Percentiles rank a stretch among this genome's conserved stretches.
Evolutionary conservation across 1,284 basidiomycete genomes (phyloP).

Genomic region (Pholiota adiposa): DNA sequence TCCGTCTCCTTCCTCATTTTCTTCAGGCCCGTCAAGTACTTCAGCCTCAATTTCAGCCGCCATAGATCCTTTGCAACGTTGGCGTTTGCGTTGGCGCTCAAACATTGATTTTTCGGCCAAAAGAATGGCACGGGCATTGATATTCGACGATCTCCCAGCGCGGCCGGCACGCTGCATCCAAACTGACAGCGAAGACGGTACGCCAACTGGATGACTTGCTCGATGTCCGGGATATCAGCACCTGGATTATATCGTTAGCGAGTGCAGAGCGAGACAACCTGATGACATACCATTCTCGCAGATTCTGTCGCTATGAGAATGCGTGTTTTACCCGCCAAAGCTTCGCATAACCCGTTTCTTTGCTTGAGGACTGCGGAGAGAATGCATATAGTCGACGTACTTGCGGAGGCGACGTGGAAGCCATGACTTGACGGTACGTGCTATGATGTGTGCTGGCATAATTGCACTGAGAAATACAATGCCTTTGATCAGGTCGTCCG

Average conservation of each 20-base stretch:
- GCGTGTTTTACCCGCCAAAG: conserved; percentile 27
- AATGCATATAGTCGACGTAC: not conserved
- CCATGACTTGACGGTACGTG: conserved; percentile 1
- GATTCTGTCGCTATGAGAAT: conserved; percentile 37
- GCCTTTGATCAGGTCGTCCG: too few species aligned
- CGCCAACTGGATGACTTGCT: conserved; percentile 33
- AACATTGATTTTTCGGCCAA: conserved; percentile 35
- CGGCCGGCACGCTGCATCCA: conserved; percentile 37
- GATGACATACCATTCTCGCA: conserved; percentile 35
- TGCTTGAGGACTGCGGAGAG: not conserved
- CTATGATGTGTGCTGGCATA: too few species aligned
- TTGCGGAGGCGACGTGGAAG: conserved; percentile 6
- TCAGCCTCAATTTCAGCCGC: too few species aligned
- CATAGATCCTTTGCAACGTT: too few species aligned
- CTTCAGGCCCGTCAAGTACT: too few species aligned
- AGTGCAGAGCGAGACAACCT: not conserved
- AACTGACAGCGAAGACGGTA: conserved; percentile 31
- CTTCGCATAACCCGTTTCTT: not conserved
- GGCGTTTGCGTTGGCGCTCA: conserved; percentile 23
- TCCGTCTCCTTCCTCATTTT: too few species aligned
- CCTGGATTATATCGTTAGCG: conserved; percentile 28
- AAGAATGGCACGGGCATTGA: conserved; percentile 31
- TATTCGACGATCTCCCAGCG: conserved; percentile 26
- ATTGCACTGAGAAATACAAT: too few species aligned
- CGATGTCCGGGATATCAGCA: conserved; percentile 35